Evolutionary conservation across 495 filamentous ascomycete species (phyloP), one percentile per base, ranked within the genome.

Genomic region (Aspergillus ostianus): DNA sequence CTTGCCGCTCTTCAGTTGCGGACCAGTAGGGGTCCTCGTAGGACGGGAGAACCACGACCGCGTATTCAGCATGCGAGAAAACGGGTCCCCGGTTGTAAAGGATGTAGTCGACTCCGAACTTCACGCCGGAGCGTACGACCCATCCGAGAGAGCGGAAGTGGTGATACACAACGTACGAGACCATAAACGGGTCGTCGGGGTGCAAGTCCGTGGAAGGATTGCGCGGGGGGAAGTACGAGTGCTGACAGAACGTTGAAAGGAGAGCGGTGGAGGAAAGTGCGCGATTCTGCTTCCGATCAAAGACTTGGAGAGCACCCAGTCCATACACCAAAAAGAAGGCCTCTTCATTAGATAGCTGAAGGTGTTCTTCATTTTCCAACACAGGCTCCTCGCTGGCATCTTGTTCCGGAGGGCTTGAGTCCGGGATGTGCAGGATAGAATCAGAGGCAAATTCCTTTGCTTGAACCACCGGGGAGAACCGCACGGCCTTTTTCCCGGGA

Each of bases 111-210:
- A 90, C 89, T 56, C 87, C 90, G 67, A 99, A 99, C 72, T 99
- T 99, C 64, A 96, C 85, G 46, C 95, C 94, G 23, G 90, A 85
- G 18, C 95, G 89, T 0, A 93, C 86, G n/a, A 97, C 90, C 94
- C 94, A 99, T 50, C 94, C 94, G 0, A 98, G 82, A 7, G 92
- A 95, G 23, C 94, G 90, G 76, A 94, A 99, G 72, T 99, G 94
- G 67, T 99, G 94, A 67, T 97, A 99, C 15, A 89, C 90, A 30
- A 85, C 84, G 68, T 98, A 99, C 36, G 88, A 86, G 21, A 94
- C 68, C 48, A 97, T 77, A 73, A 99, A 98, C 0, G 89, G 84
- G 64, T 95, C 90, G 73, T 96, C 89, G 0, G 87, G 83, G 55
- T 79, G 74, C 23, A 84, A 70, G 51, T 67, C 61, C 6, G 67